These are phyloP conservation scores for Rauvolfia tetraphylla DNA, from an alignment of 257 asterid species.

Conservation along the genomic window DNA sequence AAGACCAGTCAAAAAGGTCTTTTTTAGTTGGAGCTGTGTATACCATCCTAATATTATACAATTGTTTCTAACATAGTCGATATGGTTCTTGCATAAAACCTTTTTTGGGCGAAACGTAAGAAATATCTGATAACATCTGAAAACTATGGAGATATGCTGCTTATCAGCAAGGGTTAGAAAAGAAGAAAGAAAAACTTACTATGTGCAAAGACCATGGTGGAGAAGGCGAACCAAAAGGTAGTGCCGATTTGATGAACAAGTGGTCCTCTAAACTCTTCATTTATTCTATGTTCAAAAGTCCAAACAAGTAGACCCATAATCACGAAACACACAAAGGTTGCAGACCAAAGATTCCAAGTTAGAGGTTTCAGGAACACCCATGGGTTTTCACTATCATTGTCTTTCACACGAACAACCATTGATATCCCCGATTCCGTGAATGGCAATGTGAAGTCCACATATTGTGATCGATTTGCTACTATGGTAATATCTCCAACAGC, in stretches of 20 bases:
- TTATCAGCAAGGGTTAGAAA: too few species aligned
- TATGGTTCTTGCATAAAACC: too few species aligned
- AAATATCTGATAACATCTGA: too few species aligned
- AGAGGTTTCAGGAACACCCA: constrained; percentile 29
- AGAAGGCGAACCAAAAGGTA: constrained; percentile 48
- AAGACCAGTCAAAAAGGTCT: background rate
- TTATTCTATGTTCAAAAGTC: constrained; percentile 21
- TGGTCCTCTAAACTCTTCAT: constrained; percentile 25
- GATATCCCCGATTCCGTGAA: constrained; percentile 18
- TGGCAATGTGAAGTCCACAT: constrained; percentile 24
- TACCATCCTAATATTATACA: too few species aligned
- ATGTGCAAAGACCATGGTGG: constrained; percentile 53
- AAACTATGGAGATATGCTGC: too few species aligned
- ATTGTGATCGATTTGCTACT: constrained; percentile 18
- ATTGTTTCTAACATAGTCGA: too few species aligned
- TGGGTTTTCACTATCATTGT: constrained; percentile 2
- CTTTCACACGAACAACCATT: constrained; percentile 15
- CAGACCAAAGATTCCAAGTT: constrained; percentile 28
- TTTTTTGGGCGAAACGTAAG: too few species aligned
- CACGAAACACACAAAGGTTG: constrained; percentile 18
- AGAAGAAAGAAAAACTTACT: constrained; percentile 27
- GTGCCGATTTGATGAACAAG: constrained; percentile 37
- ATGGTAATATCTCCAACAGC: constrained; percentile 27
- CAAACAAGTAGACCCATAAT: constrained; percentile 22
- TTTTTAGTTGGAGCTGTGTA: background rate